Evolutionary conservation across 2,329 filamentous ascomycete genomes (phyloP), one percentile per base, ranked within the genome.

Genomic region (Apiospora rasikravindrae): DNA sequence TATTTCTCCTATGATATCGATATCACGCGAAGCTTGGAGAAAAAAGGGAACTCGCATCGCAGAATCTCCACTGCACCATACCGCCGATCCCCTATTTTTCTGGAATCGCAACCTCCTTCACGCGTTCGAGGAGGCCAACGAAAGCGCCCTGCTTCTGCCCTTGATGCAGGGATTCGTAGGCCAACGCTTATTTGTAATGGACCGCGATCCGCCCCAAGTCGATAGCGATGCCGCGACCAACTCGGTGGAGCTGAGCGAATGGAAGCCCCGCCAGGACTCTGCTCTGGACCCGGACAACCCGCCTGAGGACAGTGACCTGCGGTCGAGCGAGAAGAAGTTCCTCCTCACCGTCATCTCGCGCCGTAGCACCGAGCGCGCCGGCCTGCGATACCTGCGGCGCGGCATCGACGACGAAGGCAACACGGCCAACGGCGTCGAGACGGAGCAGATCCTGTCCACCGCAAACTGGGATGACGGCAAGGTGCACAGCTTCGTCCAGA

Each of bases 1-100:
- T 98, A 93, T 85, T 99, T 96, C 81, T 95, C 95, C 0, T 98
- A 99, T 81, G 96, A 99, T 75, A 89, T 96, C 80, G 95, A 99
- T 80, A 89, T 99, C 69, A 98, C 96, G 0, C 89, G 92, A 71
- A 91, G 88, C 74, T 78, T 90, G 71, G 82, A 83, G 2, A 85
- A 80, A 71, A 79, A 78, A 78, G 4, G 75, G 75, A 61, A 70
- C 70, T 80, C 81, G 49, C 82, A 85, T 76, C 33, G 82, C 84
- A 19, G 86, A 87, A 66, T 76, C 89, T 5, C 91, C 95, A 7
- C 84, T 98, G 4, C 88, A 94, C 80, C 89, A 89, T 74, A 87
- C 89, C 72, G 94, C 92, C 29, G 94, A 98, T 80, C 88, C 90
- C 44, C 82, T 91, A 79, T 98, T 92, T 82, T 98, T 98, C 81